Conservation (phyloP, 805 yeast genomes). For the Torulaspora maleeae region DNA sequence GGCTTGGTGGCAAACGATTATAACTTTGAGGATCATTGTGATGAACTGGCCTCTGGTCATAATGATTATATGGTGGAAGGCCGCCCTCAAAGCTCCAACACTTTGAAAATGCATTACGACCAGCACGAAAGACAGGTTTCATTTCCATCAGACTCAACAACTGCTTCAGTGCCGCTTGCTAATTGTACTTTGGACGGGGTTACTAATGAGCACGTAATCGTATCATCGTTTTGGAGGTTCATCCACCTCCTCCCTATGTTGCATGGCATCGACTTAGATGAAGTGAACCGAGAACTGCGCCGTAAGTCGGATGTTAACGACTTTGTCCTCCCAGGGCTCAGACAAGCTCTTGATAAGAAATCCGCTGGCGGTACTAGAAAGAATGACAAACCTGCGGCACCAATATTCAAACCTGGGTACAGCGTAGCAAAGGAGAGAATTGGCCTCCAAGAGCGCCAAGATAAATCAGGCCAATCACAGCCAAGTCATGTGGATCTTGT, state of each 20-base stretch:
- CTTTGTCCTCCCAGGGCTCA: conserved; percentile 26
- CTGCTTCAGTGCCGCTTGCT: conserved; percentile 6
- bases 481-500: not conserved
- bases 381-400: not conserved
- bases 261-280: conserved; percentile 34
- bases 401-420: conserved; percentile 10
- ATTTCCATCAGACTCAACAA: conserved; percentile 15
- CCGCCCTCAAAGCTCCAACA: not conserved
- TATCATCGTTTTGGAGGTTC: conserved; percentile 28
- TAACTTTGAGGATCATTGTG: conserved; percentile 26
- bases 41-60: conserved; percentile 25
- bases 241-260: conserved; percentile 32
- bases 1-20: conserved; percentile 16
- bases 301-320: conserved; percentile 17
- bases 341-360: conserved; percentile 12
- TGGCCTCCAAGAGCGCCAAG: not conserved
- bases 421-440: not conserved
- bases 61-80: conserved; percentile 15
- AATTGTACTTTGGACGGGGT: not conserved
- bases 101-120: conserved; percentile 1
- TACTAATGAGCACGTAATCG: conserved; percentile 6
- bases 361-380: not conserved
- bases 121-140: conserved; percentile 15
- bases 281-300: conserved; percentile 25
- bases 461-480: not conserved